A percentile compares a stretch with the other conserved stretches of the same genome.
Evolutionary conservation across 805 yeast genomes (phyloP).

Genomic region (Pichia manshurica): DNA sequence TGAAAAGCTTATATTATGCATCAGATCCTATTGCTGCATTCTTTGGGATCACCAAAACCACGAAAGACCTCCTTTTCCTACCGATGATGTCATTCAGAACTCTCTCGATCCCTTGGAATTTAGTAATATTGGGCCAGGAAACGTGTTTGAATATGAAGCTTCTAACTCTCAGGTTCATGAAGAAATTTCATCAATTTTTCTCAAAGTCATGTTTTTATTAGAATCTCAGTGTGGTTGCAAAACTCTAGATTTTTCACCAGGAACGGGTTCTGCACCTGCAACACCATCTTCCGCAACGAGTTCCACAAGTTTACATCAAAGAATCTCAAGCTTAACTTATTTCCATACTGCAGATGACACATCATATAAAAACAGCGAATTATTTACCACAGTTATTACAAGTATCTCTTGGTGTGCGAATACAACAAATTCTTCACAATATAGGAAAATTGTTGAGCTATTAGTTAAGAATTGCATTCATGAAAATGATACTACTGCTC

Average conservation of each 20-base stretch:
- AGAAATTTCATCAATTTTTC: conserved; percentile 58
- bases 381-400: conserved; percentile 66
- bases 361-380: conserved; percentile 39
- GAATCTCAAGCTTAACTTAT: conserved; percentile 34
- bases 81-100: conserved; percentile 39
- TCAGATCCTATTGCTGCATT: conserved; percentile 67
- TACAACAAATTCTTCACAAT: conserved; percentile 31
- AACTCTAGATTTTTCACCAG: conserved; percentile 16
- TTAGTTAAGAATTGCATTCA: conserved; percentile 75
- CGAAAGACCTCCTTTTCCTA: conserved; percentile 70
- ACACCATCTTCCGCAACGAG: conserved; percentile 19
- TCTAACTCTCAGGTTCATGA: conserved; percentile 56
- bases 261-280: conserved; percentile 11
- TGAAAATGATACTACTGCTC: conserved; percentile 52
- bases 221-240: conserved; percentile 54
- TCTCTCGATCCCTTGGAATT: conserved; percentile 32
- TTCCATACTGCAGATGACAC: conserved; percentile 31
- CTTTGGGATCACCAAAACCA: conserved; percentile 53
- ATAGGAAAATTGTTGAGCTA: conserved; percentile 65
- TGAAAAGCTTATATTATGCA: conserved; percentile 65
- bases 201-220: conserved; percentile 48
- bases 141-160: conserved; percentile 38
- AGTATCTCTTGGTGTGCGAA: conserved; percentile 65
- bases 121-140: conserved; percentile 27
- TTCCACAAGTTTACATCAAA: conserved; percentile 28